Percentiles rank a stretch among this genome's conserved stretches.
Conservation (phyloP, 768 basidiomycete genomes). For the Trametes meyenii region DNA sequence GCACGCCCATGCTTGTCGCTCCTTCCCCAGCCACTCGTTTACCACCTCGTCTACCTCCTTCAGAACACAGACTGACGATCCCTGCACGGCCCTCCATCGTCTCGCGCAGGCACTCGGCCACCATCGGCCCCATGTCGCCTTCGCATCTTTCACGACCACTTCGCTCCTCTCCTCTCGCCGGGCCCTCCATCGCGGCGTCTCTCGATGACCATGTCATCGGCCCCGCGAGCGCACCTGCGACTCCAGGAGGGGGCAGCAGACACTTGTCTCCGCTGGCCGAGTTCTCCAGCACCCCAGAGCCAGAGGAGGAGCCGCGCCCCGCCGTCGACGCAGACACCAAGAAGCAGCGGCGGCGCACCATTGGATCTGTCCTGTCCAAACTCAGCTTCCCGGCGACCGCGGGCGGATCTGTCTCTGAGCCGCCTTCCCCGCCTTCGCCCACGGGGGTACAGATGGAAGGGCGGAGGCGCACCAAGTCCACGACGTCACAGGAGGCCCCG, state of each 20-base stretch:
- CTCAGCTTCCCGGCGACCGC: slow-evolving; percentile 14
- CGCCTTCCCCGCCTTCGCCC: not conserved
- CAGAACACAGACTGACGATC: slow-evolving; percentile 15
- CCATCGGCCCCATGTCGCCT: slow-evolving; percentile 14
- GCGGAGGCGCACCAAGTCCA: slow-evolving; percentile 16
- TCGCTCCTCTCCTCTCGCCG: slow-evolving; percentile 35
- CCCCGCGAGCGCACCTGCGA: slow-evolving; percentile 17
- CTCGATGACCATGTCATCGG: slow-evolving; percentile 14
- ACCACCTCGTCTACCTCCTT: slow-evolving; percentile 7
- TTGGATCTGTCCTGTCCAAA: slow-evolving; percentile 17
- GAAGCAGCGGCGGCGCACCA: slow-evolving; percentile 13
- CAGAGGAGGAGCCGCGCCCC: not conserved
- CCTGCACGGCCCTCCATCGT: slow-evolving; percentile 11
- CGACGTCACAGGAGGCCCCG: slow-evolving; percentile 1
- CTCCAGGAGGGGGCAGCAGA: slow-evolving; percentile 2
- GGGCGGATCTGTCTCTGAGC: not conserved
- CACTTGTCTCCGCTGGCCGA: slow-evolving; percentile 14
- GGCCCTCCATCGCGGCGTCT: slow-evolving; percentile 28
- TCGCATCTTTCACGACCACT: slow-evolving; percentile 27
- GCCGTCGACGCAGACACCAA: slow-evolving; percentile 1
- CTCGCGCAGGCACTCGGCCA: slow-evolving; percentile 19
- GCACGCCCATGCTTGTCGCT: slow-evolving; percentile 11
- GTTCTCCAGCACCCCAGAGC: slow-evolving; percentile 4
- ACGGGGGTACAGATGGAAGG: too few relatives aligned
- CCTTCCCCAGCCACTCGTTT: slow-evolving; percentile 14